These are phyloP conservation scores for Raphanus raphanistrum DNA, from an alignment of 345 rosid species.

Conservation along the genomic window DNA sequence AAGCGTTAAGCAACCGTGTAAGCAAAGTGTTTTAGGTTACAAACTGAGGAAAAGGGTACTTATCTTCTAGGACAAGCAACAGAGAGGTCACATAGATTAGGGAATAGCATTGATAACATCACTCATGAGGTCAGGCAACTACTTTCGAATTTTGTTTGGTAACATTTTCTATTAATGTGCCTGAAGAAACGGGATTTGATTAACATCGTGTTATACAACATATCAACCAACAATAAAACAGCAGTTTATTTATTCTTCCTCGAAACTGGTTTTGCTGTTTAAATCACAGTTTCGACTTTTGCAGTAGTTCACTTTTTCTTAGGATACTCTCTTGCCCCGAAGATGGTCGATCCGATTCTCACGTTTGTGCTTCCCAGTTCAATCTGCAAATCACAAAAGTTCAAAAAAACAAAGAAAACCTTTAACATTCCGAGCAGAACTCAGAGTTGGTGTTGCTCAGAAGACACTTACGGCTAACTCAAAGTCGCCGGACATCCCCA, in stretches of 20 bases:
- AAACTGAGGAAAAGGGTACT: background rate
- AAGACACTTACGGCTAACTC: conserved; percentile 53
- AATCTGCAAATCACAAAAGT: conserved; percentile 49
- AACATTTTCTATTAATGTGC: background rate
- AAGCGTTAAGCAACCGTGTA: background rate
- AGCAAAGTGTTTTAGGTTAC: conserved; percentile 11
- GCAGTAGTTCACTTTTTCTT: conserved; percentile 44
- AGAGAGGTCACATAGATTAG: conserved; percentile 26
- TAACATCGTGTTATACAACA: background rate
- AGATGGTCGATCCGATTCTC: conserved; percentile 86
- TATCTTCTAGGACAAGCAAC: conserved; percentile 13
- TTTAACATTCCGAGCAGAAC: background rate
- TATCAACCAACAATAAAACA: background rate
- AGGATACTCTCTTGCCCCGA: conserved; percentile 87
- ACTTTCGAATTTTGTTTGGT: background rate
- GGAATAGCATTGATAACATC: conserved; percentile 10
- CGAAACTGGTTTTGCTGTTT: background rate
- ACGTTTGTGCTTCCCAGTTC: conserved; percentile 94
- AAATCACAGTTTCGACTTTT: background rate
- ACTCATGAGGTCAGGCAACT: background rate
- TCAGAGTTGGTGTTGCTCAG: background rate
- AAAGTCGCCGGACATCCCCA: conserved; percentile 98
- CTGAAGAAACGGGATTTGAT: background rate
- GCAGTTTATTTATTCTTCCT: background rate
- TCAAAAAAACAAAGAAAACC: background rate